Base-by-base conservation (phyloP, 2,329 filamentous ascomycete species). In the Beauveria varroae region DNA sequence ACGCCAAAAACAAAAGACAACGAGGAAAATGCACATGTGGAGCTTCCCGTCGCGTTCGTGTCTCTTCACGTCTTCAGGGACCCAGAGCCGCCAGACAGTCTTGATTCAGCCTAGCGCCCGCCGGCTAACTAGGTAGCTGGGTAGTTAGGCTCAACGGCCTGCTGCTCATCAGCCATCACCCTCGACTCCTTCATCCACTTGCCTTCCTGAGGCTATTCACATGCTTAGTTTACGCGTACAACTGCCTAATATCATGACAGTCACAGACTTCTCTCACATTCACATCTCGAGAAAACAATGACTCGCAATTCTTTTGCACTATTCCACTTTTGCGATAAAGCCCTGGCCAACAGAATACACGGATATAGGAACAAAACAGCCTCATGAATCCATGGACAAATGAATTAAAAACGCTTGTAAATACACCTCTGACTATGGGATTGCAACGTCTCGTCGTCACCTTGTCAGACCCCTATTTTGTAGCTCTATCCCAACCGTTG, bases 21-120 rank as follows among this genome's bases (percentile, higher is more conserved):
- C 10, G 14, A 37, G 34, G 34, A 20, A 20, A 54, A 56, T 20
- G 44, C 55, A 44, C 28, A 34, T 50, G 56, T 51, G 56, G 56
- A 43, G 28, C 56, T 43, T 58, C 56, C 56, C 56, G 56, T 51
- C 56, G 56, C 56, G 56, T 58, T 58, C 56, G 46, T 58, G 34
- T 58, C 56, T 58, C 56, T 58, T 51, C 56, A 58, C 56, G 56
- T 58, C 47, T n/a, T 30, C n/a, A 20, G n/a, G 24, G 26, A 7
- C 26, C 8, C 14, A 16, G 34, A 37, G 34, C 34, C 12, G 34
- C 14, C 24, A 26, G 47, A 50, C 24, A 18, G 16, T 37, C 52
- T 44, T 41, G 24, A 55, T 55, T 55, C 52, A 16, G 37, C 16
- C 16, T 52, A 52, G 50, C 50, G 50, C 30, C 50, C 50, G 50